Evolutionary conservation across 1,139 yeast genomes (phyloP).

Genomic region (Protomyces pachydermus): DNA sequence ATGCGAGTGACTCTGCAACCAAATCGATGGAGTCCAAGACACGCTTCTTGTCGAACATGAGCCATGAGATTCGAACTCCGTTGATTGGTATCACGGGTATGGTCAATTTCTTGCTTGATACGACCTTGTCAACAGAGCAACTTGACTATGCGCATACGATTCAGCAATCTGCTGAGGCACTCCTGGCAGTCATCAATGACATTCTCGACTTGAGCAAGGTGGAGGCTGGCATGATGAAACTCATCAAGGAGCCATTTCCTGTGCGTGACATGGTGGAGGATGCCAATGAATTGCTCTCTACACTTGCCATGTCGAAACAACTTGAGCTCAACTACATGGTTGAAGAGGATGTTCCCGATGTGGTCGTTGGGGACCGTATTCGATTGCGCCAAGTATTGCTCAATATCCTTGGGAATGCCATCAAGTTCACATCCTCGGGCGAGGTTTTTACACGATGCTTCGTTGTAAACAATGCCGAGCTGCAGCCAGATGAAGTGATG

Average conservation of each 20-base stretch:
- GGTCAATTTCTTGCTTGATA: slow-evolving; percentile 87
- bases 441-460: slow-evolving; percentile 48
- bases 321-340: slow-evolving; percentile 70
- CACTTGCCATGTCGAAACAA: slow-evolving; percentile 71
- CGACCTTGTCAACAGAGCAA: slow-evolving; percentile 72
- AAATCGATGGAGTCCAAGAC: slow-evolving; percentile 34
- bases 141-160: slow-evolving; percentile 78
- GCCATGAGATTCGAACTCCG: slow-evolving; percentile 84
- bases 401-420: slow-evolving; percentile 80
- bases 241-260: slow-evolving; percentile 69
- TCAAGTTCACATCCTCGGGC: slow-evolving; percentile 76
- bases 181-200: slow-evolving; percentile 73
- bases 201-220: slow-evolving; percentile 76
- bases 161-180: slow-evolving; percentile 69
- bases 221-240: slow-evolving; percentile 80
- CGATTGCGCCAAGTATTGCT: slow-evolving; percentile 81
- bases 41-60: slow-evolving; percentile 28
- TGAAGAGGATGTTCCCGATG: slow-evolving; percentile 70
- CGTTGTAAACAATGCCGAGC: slow-evolving; percentile 6
- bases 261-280: slow-evolving; percentile 73
- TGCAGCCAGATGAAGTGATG: slow-evolving; percentile 41
- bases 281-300: slow-evolving; percentile 71
- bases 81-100: slow-evolving; percentile 88
- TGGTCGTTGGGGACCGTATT: slow-evolving; percentile 82
- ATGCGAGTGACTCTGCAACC: slow-evolving; percentile 42